These are phyloP conservation scores for Aspergillus tubingensis DNA, from an alignment of 2,329 filamentous ascomycete species.

Conservation along the genomic window DNA sequence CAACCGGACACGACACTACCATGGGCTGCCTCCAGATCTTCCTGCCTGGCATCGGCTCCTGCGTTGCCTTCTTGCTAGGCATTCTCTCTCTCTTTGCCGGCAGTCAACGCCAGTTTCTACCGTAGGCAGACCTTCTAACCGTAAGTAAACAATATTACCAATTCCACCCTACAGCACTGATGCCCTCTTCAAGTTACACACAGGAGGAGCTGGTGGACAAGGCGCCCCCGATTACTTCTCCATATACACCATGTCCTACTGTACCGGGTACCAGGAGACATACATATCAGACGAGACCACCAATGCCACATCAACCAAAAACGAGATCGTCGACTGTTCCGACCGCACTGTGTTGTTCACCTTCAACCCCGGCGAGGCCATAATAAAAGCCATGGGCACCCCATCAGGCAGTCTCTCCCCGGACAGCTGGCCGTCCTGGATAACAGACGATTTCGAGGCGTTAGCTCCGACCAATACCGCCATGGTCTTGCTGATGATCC, in stretches of 20 bases:
- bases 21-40: constrained; percentile 3
- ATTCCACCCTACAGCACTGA: neutral
- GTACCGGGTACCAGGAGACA: neutral
- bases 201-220: neutral
- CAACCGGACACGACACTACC: too few species aligned
- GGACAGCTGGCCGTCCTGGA: constrained; percentile 7
- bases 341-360: constrained; percentile 6
- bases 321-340: constrained; percentile 5
- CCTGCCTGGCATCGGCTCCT: constrained; percentile 5
- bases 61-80: constrained; percentile 6
- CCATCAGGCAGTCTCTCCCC: neutral
- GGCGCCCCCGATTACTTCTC: constrained; percentile 10
- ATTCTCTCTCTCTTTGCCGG: constrained; percentile 9
- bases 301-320: neutral
- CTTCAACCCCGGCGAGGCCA: constrained; percentile 7
- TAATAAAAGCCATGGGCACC: neutral
- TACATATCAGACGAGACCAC: neutral
- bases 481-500: constrained; percentile 9
- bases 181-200: neutral
- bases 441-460: constrained; percentile 9
- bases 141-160: neutral
- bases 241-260: constrained; percentile 13
- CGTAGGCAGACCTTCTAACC: constrained; percentile 8
- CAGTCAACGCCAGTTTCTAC: constrained; percentile 9
- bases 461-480: constrained; percentile 4